A percentile compares a stretch with the other conserved stretches of the same genome.
phyloP scores from a whole-genome alignment of 345 rosid species.

The Arabis alpina region DNA sequence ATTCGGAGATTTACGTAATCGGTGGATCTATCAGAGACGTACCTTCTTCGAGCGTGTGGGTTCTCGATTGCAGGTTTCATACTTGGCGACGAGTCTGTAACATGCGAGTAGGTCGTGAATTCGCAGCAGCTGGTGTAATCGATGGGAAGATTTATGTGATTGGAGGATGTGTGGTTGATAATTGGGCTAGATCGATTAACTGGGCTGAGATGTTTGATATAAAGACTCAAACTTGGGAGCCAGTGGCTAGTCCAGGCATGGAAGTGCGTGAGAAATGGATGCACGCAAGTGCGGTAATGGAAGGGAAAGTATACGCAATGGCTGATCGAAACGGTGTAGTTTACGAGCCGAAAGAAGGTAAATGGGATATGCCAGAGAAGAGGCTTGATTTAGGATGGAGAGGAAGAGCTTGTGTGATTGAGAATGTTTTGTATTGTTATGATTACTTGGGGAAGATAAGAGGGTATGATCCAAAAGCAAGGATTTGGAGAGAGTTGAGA shows the following conservation, averaged over 20 bases:
- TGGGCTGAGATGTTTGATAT: constrained; percentile 90
- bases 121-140: constrained; percentile 75
- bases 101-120: constrained; percentile 78
- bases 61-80: constrained; percentile 67
- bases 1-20: constrained; percentile 60
- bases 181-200: constrained; percentile 50
- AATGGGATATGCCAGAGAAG: constrained; percentile 67
- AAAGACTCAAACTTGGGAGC: constrained; percentile 52
- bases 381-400: constrained; percentile 76
- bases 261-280: constrained; percentile 86
- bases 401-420: constrained; percentile 87
- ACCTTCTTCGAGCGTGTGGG: constrained; percentile 76
- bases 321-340: constrained; percentile 82
- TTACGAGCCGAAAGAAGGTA: constrained; percentile 51
- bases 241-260: constrained; percentile 54
- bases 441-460: constrained; percentile 86
- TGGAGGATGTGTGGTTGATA: constrained; percentile 72
- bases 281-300: constrained; percentile 87
- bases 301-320: constrained; percentile 72
- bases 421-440: constrained; percentile 71
- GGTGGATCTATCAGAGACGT: constrained; percentile 78
- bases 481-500: constrained; percentile 67
- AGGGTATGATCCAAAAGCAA: constrained; percentile 62
- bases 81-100: constrained; percentile 58
- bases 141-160: constrained; percentile 67